Base-by-base conservation (phyloP, 352 stramenopile genomes). In the Pythium scleroteichum region DNA sequence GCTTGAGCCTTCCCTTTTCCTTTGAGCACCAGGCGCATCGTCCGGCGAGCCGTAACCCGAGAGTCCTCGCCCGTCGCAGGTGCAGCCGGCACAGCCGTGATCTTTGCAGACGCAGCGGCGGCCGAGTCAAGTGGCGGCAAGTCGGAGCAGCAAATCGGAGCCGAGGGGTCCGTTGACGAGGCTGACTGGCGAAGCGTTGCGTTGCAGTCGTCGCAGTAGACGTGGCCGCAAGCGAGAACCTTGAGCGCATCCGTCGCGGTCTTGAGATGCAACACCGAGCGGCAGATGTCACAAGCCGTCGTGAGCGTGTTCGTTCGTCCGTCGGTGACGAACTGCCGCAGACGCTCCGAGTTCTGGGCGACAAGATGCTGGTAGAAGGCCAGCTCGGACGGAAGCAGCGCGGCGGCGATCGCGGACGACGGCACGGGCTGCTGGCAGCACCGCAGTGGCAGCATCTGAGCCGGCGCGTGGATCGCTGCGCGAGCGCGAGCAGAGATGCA, bases 351-450 rank as follows among this genome's bases (percentile, higher is more conserved):
- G 6, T 41, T n/a, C 38, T 64, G 16, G 32, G 62, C 55, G 16
- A 44, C 46, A 19, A 78, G 10, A 33, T 82, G 49, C 26, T 66
- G 76, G 24, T 88, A 85, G 47, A 82, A 88, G 2, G 47, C 52
- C 3, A 74, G 24, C 64, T 85, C 78, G 16, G 65, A 54, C 12
- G 62, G 33, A 9, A 71, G 68, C 16, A 85, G 32, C 24, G 78
- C 67, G 10, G 62, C 44, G 0, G 32, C 53, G 17, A 85, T 42
- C 39, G 61, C 71, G 13, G 76, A 62, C 27, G 60, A 12, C 1
- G 71, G 63, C 20, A 87, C 62, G 22, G 56, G 40, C 12, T 54
- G 71, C 27, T 65, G 53, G 39, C 78, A 88, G 55, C 78, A 88
- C 10, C 54, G 59, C 51, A 78, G n/a, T 2, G 76, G 76, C 3